Base-by-base conservation (phyloP, 306 rosid species). In the Glycine soja region DNA sequence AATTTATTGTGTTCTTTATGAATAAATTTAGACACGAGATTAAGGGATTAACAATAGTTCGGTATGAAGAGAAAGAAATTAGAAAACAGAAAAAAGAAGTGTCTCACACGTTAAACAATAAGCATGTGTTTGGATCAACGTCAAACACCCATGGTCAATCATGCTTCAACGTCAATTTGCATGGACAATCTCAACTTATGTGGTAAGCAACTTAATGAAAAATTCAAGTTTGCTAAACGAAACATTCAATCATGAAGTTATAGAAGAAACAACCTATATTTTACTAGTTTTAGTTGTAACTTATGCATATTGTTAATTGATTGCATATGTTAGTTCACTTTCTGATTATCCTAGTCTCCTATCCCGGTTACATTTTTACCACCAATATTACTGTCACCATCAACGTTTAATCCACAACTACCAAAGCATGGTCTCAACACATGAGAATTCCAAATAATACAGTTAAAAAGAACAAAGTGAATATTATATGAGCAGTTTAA, bases 361-460 rank as follows among this genome's bases (percentile, higher is more conserved):
- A 16, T 8, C 32, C 11, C 9, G 3, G 4, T 7, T 57, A 57
- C 63, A 57, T 57, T 57, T 15, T 57, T 15, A 15, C 61, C 4
- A 0, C 61, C 30, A 57, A 10, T 18, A 53, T 8, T 8, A 14
- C 4, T 10, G 61, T 52, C 16, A 56, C 11, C 62, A 15, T 56
- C 62, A 16, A 10, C 6, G 24, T 61, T 61, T 24, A 59, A 59
- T 59, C 14, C 63, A 18, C 34, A 13, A 11, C 8, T 1, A 18
- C 63, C 38, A 9, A 32, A 58, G 8, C 13, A 58, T 58, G 7
- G 10, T 18, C 36, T 58, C 8, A 24, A 10, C 5, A 3, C 66
- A 61, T 4, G 67, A 32, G 69, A 62, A 62, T 62, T 62, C 45
- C 16, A 62, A 32, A 62, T 61, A 12, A 62, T 62, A 12, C 15